phyloP scores from a whole-genome alignment of 768 basidiomycete genomes.

The Kondoa subrosea region DNA sequence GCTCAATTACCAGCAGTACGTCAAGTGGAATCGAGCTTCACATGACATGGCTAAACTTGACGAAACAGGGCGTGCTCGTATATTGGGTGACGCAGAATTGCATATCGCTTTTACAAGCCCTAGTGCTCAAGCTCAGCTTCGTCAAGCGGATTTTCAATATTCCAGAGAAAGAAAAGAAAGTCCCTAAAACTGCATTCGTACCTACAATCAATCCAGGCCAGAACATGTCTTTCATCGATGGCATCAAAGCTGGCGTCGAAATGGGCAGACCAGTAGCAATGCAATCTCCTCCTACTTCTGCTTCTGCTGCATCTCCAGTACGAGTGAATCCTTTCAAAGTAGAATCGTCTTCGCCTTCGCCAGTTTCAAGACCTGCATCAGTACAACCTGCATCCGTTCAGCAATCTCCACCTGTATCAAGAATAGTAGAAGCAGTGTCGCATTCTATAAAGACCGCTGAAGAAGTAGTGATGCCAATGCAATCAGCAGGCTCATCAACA shows the following conservation, averaged over 20 bases:
- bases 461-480: too few relatives aligned
- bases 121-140: slow-evolving; percentile 37
- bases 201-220: slow-evolving; percentile 11
- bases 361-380: too few relatives aligned
- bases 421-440: too few relatives aligned
- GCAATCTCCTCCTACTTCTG: too few relatives aligned
- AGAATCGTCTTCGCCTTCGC: too few relatives aligned
- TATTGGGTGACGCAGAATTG: slow-evolving; percentile 44
- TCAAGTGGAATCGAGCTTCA: slow-evolving; percentile 14
- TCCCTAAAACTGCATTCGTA: background rate
- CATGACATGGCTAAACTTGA: background rate
- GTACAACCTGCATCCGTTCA: too few relatives aligned
- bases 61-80: slow-evolving; percentile 43
- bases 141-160: slow-evolving; percentile 34
- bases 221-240: slow-evolving; percentile 13
- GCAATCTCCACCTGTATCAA: too few relatives aligned
- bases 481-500: background rate
- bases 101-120: slow-evolving; percentile 42
- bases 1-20: slow-evolving; percentile 51
- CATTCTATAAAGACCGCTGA: too few relatives aligned
- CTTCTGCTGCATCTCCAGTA: background rate
- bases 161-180: slow-evolving; percentile 18
- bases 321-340: background rate
- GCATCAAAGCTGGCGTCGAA: background rate
- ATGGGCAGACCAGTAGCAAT: too few relatives aligned